A percentile compares a stretch with the other conserved stretches of the same genome.
Conservation (phyloP, 495 filamentous ascomycete species). For the Aspergillus bridgeri region DNA sequence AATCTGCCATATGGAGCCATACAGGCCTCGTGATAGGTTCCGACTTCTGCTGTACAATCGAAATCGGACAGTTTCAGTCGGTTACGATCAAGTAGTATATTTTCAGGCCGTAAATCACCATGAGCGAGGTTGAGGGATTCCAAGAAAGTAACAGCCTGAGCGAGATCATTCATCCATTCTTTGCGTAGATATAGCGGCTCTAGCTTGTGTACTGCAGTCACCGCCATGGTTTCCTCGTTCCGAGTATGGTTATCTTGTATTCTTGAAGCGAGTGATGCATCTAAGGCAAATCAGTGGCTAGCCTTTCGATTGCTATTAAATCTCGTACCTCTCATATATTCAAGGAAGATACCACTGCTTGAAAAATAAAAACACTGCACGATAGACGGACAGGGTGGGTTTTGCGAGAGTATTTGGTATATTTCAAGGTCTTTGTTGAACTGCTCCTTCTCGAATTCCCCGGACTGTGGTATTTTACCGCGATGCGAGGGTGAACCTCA, state of each 20-base stretch:
- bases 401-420: slow-evolving; percentile 27
- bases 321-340: slow-evolving; percentile 35
- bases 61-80: slow-evolving; percentile 27
- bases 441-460: slow-evolving; percentile 31
- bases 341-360: slow-evolving; percentile 37
- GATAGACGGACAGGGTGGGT: slow-evolving; percentile 28
- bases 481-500: slow-evolving; percentile 37
- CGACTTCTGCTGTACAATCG: slow-evolving; percentile 28
- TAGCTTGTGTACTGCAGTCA: slow-evolving; percentile 30
- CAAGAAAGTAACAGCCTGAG: slow-evolving; percentile 35
- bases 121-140: slow-evolving; percentile 39
- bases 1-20: slow-evolving; percentile 27
- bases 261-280: slow-evolving; percentile 22
- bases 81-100: slow-evolving; percentile 27
- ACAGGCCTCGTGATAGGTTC: slow-evolving; percentile 26
- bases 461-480: slow-evolving; percentile 36
- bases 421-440: slow-evolving; percentile 32
- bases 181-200: slow-evolving; percentile 30
- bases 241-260: slow-evolving; percentile 26
- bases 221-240: slow-evolving; percentile 20
- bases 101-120: slow-evolving; percentile 31
- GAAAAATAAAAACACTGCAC: slow-evolving; percentile 29
- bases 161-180: slow-evolving; percentile 40
- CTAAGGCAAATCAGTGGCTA: slow-evolving; percentile 13
- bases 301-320: slow-evolving; percentile 1